Percentiles rank a stretch among this genome's conserved stretches.
Conservation (phyloP, 2,329 filamentous ascomycete species). For the Penicillium sp. region DNA sequence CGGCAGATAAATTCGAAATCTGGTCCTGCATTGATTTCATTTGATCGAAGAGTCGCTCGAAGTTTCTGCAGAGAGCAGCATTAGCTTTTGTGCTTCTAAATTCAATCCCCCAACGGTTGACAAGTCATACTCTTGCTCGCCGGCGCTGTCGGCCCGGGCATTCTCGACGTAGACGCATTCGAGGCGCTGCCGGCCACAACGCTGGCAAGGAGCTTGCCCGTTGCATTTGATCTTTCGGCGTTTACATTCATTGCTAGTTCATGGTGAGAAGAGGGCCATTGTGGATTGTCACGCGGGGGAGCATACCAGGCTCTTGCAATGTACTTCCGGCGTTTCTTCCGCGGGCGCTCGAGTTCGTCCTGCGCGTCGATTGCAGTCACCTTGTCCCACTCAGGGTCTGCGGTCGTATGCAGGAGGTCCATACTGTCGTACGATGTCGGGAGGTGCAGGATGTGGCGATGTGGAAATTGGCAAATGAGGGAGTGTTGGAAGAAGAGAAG, state of each 20-base stretch:
- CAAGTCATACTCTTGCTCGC: conserved; percentile 70
- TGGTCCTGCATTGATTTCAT: conserved; percentile 61
- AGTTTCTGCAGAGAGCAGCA: conserved; percentile 17
- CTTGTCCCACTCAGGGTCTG: conserved; percentile 13
- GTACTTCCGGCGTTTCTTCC: conserved; percentile 66
- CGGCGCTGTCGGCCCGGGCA: conserved; percentile 70
- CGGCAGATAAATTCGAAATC: conserved; percentile 73
- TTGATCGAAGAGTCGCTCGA: conserved; percentile 34
- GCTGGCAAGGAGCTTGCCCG: conserved; percentile 64
- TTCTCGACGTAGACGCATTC: conserved; percentile 57
- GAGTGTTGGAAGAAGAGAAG: conserved; percentile 9
- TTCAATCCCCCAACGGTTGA: background rate
- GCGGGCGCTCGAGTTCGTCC: conserved; percentile 45
- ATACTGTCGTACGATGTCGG: conserved; percentile 5
- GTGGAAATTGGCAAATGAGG: background rate
- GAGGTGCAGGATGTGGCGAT: background rate
- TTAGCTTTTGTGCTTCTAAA: background rate
- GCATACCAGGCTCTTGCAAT: conserved; percentile 66
- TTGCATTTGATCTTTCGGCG: conserved; percentile 70
- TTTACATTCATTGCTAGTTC: conserved; percentile 63
- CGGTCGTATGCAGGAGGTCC: conserved; percentile 3
- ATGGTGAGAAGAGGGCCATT: background rate
- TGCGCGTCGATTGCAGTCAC: conserved; percentile 5
- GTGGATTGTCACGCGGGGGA: too few species aligned
- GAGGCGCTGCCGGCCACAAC: conserved; percentile 54